Conservation (phyloP, 2,329 filamentous ascomycete species). For the Aspergillus aculeatinus region DNA sequence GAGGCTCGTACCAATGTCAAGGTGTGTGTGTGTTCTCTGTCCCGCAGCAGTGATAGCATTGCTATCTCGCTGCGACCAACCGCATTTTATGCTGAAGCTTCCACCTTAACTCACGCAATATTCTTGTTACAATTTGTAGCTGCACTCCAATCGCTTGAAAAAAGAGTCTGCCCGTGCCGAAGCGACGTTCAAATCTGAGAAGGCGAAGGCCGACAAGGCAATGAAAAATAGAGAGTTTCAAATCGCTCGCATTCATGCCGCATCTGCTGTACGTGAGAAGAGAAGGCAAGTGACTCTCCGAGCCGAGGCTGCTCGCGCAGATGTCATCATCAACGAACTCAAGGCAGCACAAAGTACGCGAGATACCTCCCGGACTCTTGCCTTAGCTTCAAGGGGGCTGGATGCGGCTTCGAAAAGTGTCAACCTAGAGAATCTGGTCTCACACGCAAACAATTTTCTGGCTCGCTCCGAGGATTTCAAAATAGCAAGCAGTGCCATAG, state of each 20-base stretch:
- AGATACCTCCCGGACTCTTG: slow-evolving; percentile 47
- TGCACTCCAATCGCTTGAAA: slow-evolving; percentile 50
- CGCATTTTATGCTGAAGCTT: not conserved
- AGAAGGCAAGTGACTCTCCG: slow-evolving; percentile 47
- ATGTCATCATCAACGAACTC: slow-evolving; percentile 51
- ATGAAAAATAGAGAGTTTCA: slow-evolving; percentile 51
- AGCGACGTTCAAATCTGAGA: slow-evolving; percentile 48
- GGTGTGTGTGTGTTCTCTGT: slow-evolving; percentile 22
- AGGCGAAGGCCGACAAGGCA: slow-evolving; percentile 49
- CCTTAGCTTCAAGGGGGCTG: slow-evolving; percentile 45
- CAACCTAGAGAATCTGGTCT: slow-evolving; percentile 45
- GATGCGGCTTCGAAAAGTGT: slow-evolving; percentile 47
- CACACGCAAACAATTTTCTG: slow-evolving; percentile 45
- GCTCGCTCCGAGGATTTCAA: slow-evolving; percentile 45
- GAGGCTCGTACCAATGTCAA: slow-evolving; percentile 46
- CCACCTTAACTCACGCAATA: not conserved
- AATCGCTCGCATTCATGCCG: slow-evolving; percentile 50
- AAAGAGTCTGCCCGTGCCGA: slow-evolving; percentile 49
- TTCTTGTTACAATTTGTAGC: slow-evolving; percentile 24
- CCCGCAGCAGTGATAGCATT: not conserved
- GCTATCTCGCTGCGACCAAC: not conserved
- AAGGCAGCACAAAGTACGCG: slow-evolving; percentile 50
- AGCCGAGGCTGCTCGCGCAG: slow-evolving; percentile 47
- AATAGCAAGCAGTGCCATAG: slow-evolving; percentile 43
- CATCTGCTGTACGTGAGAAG: slow-evolving; percentile 48